Evolutionary conservation across 1,284 basidiomycete species (phyloP).

Genomic region (Apiotrichum gamsii): DNA sequence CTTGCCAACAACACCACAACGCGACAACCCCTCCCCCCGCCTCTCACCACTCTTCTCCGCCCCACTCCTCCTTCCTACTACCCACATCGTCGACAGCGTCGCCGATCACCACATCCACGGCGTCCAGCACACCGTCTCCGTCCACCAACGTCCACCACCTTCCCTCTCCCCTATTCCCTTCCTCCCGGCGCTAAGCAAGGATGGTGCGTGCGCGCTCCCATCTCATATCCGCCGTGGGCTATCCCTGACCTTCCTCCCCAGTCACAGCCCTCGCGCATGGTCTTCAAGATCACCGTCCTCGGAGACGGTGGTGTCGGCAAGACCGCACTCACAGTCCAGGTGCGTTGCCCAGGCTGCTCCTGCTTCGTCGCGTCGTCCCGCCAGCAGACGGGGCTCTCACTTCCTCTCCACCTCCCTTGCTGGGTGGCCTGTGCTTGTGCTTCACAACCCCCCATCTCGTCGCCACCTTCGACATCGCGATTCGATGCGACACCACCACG

Average conservation of each 20-base stretch:
- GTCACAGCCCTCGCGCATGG: constrained; percentile 26
- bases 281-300: constrained; percentile 67
- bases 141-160: neutral
- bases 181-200: neutral
- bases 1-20: too few relatives aligned
- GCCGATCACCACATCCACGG: too few relatives aligned
- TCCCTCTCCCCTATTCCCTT: neutral
- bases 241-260: neutral
- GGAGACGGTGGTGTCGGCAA: constrained; percentile 98
- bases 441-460: neutral
- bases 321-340: constrained; percentile 92
- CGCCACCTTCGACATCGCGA: neutral
- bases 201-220: neutral
- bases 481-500: neutral
- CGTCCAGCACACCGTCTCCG: neutral
- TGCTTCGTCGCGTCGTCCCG: neutral
- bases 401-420: neutral
- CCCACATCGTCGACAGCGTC: too few relatives aligned
- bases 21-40: too few relatives aligned
- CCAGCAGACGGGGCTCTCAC: neutral
- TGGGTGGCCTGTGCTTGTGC: neutral
- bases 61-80: too few relatives aligned
- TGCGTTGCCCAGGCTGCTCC: constrained; percentile 47
- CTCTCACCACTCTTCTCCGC: too few relatives aligned
- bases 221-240: neutral